Conservation (phyloP, 2,329 filamentous ascomycete genomes). For the Botrytis fragariae region DNA sequence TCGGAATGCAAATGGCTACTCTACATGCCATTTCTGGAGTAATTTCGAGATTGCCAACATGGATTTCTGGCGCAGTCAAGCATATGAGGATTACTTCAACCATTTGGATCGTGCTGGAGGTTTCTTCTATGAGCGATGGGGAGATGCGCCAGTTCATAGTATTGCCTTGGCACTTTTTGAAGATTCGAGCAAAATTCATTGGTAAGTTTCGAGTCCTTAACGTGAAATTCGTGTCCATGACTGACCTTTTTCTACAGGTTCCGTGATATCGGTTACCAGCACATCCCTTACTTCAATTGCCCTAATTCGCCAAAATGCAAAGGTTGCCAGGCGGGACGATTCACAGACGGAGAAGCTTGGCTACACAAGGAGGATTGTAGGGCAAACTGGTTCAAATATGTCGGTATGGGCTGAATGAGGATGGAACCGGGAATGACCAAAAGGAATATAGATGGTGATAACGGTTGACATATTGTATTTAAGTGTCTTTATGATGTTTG, state of each 20-base stretch:
- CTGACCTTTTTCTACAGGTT: constrained; percentile 62
- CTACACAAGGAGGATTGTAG: constrained; percentile 89
- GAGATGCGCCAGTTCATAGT: constrained; percentile 94
- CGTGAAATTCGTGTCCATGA: constrained; percentile 15
- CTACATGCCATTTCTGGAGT: constrained; percentile 98
- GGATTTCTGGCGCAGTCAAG: constrained; percentile 84
- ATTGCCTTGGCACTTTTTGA: constrained; percentile 91
- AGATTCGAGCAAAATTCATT: constrained; percentile 86
- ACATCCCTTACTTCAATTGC: constrained; percentile 98
- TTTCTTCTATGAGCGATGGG: constrained; percentile 99
- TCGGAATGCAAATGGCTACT: constrained; percentile 82
- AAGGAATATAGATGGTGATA: not conserved
- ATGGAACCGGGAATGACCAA: not conserved
- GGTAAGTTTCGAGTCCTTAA: constrained; percentile 53
- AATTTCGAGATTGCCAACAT: constrained; percentile 97
- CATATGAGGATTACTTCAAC: constrained; percentile 94
- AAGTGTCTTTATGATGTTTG: constrained; percentile 20
- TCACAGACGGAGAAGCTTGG: constrained; percentile 85
- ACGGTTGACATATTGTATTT: constrained; percentile 17
- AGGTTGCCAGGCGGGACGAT: constrained; percentile 79
- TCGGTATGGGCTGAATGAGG: constrained; percentile 64
- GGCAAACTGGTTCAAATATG: constrained; percentile 96
- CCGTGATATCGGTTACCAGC: constrained; percentile 97
- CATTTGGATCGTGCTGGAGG: constrained; percentile 91
- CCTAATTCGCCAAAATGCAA: constrained; percentile 93